Conservation (phyloP, 139 green algal species). For the Spirogloea muscicola region DNA sequence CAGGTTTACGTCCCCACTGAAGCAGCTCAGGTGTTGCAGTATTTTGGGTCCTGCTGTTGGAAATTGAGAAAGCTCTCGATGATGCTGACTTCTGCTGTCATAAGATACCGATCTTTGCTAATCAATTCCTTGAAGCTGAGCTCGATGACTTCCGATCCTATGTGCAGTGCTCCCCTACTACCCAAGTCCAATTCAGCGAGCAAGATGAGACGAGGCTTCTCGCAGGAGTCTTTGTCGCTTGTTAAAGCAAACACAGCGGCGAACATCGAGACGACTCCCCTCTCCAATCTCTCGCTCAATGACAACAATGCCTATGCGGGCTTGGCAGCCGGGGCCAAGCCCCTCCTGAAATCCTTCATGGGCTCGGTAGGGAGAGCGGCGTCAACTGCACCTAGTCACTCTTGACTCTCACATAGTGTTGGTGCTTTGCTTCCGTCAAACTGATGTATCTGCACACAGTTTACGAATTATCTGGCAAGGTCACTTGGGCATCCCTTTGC, state of each 20-base stretch:
- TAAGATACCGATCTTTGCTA: too few relatives aligned
- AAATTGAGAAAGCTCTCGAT: neutral
- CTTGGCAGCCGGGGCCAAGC: conserved; percentile 1
- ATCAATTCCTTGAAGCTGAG: too few relatives aligned
- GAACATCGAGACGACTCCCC: conserved; percentile 11
- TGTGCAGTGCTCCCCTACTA: conserved; percentile 15
- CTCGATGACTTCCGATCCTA: neutral
- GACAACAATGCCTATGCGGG: neutral
- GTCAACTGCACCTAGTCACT: too few relatives aligned
- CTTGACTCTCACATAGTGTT: too few relatives aligned
- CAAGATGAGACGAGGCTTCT: too few relatives aligned
- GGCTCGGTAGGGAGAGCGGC: too few relatives aligned
- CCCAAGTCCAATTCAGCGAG: neutral
- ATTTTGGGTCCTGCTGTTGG: too few relatives aligned
- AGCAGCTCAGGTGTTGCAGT: neutral
- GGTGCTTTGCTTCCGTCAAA: neutral
- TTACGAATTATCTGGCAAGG: neutral
- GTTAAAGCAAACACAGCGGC: conserved; percentile 5
- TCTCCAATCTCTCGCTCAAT: conserved; percentile 11
- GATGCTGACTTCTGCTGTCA: too few relatives aligned
- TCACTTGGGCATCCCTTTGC: neutral
- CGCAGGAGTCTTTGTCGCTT: neutral
- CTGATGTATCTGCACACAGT: neutral
- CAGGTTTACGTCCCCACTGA: conserved; percentile 45
- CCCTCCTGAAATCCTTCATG: conserved; percentile 34